Evolutionary conservation across 2,329 filamentous ascomycete species (phyloP).

Genomic region (Pseudofabraea citricarpa): DNA sequence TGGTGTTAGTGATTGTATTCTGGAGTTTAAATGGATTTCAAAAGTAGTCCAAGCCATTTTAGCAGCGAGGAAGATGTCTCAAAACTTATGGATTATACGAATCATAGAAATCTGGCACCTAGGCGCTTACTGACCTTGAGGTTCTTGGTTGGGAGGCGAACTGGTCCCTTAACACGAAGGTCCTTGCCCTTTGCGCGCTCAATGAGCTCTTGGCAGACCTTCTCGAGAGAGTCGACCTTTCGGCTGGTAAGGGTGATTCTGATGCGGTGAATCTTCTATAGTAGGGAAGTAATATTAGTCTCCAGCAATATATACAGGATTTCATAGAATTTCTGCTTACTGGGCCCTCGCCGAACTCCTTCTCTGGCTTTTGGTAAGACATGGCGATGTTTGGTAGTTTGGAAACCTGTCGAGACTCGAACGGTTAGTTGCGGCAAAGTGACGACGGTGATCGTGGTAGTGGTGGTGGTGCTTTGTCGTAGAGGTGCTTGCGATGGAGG

Average conservation of each 20-base stretch:
- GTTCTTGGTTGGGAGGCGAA: conserved; percentile 95
- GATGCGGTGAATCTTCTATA: conserved; percentile 91
- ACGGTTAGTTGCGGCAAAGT: conserved; percentile 73
- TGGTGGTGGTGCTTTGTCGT: conserved; percentile 7
- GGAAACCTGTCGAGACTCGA: conserved; percentile 74
- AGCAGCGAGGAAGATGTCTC: too few relatives aligned
- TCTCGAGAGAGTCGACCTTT: conserved; percentile 95
- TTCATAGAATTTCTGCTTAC: conserved; percentile 48
- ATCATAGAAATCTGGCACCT: too few relatives aligned
- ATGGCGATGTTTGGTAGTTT: conserved; percentile 48
- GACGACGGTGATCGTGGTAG: conserved; percentile 52
- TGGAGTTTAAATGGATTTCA: too few relatives aligned
- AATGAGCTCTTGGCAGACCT: conserved; percentile 96
- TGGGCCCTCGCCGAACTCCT: conserved; percentile 84
- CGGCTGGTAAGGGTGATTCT: conserved; percentile 94
- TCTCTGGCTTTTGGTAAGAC: conserved; percentile 95
- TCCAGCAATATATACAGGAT: not conserved
- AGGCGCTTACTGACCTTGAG: too few relatives aligned
- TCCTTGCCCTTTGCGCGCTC: conserved; percentile 99
- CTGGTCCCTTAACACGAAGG: conserved; percentile 95
- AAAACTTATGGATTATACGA: too few relatives aligned
- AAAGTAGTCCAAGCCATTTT: too few relatives aligned
- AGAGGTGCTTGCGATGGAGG: conserved; percentile 8
- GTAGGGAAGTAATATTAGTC: conserved; percentile 4
- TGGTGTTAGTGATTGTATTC: too few relatives aligned